Base-by-base conservation (phyloP, 1,284 basidiomycete genomes). In the Boletus sp. region DNA sequence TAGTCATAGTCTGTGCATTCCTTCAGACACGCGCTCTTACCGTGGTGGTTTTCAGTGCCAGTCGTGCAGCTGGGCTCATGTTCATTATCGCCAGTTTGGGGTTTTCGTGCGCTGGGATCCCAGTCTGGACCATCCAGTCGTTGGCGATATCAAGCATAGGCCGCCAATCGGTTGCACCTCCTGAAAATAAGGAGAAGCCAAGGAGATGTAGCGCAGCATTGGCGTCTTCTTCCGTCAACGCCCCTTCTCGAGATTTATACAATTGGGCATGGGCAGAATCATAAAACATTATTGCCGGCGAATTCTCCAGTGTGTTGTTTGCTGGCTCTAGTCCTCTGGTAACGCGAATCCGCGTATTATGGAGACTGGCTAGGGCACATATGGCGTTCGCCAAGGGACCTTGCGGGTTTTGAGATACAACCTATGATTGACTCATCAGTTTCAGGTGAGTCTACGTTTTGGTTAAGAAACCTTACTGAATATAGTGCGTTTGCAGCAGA, bases 201-300 rank as follows among this genome's bases (percentile, higher is more conserved):
- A 88, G 72, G 48, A 90, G 75, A 64, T 87, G 84, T 35, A 88
- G 61, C 3, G 88, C 85, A 2, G 87, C 84, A 53, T 85, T 73
- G 4, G 84, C 88, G 56, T 89, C 84, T 40, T 72, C 71, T 48
- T 85, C 84, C 32, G 70, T 71, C 67, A 84, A 78, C 26, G 69
- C 65, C 3, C 77, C 78, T 27, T 60, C 62, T 40, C 63, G 61
- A 36, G 58, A 54, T 48, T 65, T 67, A 47, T 64, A 66, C 49
- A 65, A 36, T 36, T 65, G 49, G 80, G 72, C 60, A 75, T 78
- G 64, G 8, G 86, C 82, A 59, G 84, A 80, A 57, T 83, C 75
- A 63, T 83, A 80, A 67, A 83, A 84, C 57, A 81, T 77, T 49
- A 77, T 76, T 5, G 82, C 75, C n/a, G 73, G 70, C 17, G 82